Percentiles rank a stretch among this genome's conserved stretches.
Conservation (phyloP, 805 yeast genomes). For the Maudiozyma bulderi region DNA sequence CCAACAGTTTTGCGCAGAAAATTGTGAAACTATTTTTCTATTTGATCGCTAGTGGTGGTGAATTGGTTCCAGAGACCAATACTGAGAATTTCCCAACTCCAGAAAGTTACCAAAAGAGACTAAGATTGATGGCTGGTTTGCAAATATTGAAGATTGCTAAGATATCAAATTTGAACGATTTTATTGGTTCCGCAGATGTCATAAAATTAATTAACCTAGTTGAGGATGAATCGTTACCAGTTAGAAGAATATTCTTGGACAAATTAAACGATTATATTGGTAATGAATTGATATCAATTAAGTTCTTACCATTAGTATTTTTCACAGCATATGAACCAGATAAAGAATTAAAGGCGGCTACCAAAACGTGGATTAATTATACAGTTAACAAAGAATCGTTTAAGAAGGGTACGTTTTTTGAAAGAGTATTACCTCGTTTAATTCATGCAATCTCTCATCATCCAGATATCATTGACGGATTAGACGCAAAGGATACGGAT, state of each 20-base stretch:
- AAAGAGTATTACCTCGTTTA: conserved; percentile 56
- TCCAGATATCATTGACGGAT: conserved; percentile 42
- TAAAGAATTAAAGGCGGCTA: conserved; percentile 36
- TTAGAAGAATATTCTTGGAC: conserved; percentile 43
- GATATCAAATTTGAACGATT: conserved; percentile 38
- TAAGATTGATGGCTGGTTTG: conserved; percentile 62
- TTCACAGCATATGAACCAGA: conserved; percentile 74
- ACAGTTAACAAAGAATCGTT: conserved; percentile 31
- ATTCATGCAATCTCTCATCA: conserved; percentile 69
- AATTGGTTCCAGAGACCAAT: conserved; percentile 41
- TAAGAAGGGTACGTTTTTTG: conserved; percentile 43
- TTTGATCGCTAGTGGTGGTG: conserved; percentile 69
- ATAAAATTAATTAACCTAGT: conserved; percentile 46
- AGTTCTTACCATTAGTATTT: conserved; percentile 58
- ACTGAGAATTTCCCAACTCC: conserved; percentile 52
- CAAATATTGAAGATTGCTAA: conserved; percentile 56
- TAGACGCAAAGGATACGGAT: conserved; percentile 27
- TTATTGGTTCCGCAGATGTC: conserved; percentile 45
- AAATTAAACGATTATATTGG: conserved; percentile 44
- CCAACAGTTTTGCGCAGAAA: conserved; percentile 45
- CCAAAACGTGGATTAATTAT: conserved; percentile 64
- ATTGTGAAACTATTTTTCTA: conserved; percentile 58
- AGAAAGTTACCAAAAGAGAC: conserved; percentile 42
- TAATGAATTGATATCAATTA: conserved; percentile 46
- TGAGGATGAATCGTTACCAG: conserved; percentile 55